Conservation (phyloP, 148 eudicot genomes). For the Vaccinium macrocarpon region DNA sequence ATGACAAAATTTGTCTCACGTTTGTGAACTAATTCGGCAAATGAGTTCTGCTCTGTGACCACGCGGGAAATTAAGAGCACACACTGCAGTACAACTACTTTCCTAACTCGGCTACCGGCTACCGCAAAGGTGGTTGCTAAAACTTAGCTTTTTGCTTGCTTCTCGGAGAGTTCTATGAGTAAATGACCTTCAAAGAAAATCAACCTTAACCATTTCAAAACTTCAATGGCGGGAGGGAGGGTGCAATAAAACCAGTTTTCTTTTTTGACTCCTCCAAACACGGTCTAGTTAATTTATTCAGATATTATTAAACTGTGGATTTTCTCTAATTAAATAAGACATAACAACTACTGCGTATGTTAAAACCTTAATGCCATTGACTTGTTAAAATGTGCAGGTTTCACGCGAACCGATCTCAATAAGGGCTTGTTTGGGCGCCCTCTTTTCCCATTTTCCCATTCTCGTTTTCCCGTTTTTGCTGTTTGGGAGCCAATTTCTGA, state of each 20-base stretch:
- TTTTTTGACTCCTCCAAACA: not conserved
- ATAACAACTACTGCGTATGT: too few relatives aligned
- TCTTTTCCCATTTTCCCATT: too few relatives aligned
- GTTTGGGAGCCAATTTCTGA: too few relatives aligned
- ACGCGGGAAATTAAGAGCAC: not conserved
- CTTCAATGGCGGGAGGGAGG: not conserved
- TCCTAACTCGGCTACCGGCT: too few relatives aligned
- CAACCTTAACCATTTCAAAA: not conserved
- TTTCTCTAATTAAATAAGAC: too few relatives aligned
- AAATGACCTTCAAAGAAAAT: not conserved
- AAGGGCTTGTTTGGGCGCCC: too few relatives aligned
- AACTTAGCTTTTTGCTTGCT: not conserved
- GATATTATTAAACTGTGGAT: too few relatives aligned
- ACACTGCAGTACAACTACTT: not conserved
- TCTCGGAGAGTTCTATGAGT: not conserved
- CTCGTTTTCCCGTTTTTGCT: too few relatives aligned
- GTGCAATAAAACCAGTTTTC: not conserved
- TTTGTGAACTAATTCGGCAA: not conserved
- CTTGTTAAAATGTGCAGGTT: too few relatives aligned
- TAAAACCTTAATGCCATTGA: too few relatives aligned
- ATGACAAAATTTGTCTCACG: not conserved
- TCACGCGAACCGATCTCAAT: too few relatives aligned
- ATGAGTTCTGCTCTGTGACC: not conserved
- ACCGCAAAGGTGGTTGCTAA: too few relatives aligned
- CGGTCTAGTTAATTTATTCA: not conserved